Evolutionary conservation across 441 rosid genomes (phyloP), one percentile per base, ranked within the genome.

Genomic region (Corymbia citriodora): DNA sequence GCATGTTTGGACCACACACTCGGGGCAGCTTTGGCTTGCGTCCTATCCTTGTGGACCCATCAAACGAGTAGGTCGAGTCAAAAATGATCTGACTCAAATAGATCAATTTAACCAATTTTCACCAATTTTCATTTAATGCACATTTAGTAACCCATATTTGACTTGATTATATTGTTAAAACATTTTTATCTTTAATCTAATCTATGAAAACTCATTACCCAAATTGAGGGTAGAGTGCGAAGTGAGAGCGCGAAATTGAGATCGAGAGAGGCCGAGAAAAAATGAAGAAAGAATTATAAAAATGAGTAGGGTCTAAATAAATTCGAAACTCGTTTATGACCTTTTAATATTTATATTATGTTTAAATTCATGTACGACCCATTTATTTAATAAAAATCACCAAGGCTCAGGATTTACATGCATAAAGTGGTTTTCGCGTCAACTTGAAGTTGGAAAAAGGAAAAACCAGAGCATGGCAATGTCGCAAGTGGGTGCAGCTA

Each of bases 61-160:
- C 14, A 25, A 23, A 59, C 0, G 1, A 7, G 65, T 25, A 1
- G 7, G 6, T 59, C 63, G 4, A 0, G 5, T 23, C 1, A 2
- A 59, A 59, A 59, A 57, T 57, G 29, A 6, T 57, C 10, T 12
- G 2, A 0, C 14, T 59, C 14, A 59, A 59, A 59, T 59, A 59
- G 10, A 59, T 25, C 14, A 14, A 59, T 59, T 53, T 53, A 59
- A 2, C 13, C 2, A 3, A 0, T 59, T 59, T 59, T 59, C 10
- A 59, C 65, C 25, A 5, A 59, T 59, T 59, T 59, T 59, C 6
- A 40, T 40, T 59, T 4, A 25, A 25, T 10, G 14, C 1, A 59
- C 23, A 59, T 25, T 14, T 25, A 59, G 1, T 10, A 10, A 59
- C n/a, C 10, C 14, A 59, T 59, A 10, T 0, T 7, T 3, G 0